Evolutionary conservation across 2,329 filamentous ascomycete species (phyloP).

Genomic region (Atkinsonella texensis): DNA sequence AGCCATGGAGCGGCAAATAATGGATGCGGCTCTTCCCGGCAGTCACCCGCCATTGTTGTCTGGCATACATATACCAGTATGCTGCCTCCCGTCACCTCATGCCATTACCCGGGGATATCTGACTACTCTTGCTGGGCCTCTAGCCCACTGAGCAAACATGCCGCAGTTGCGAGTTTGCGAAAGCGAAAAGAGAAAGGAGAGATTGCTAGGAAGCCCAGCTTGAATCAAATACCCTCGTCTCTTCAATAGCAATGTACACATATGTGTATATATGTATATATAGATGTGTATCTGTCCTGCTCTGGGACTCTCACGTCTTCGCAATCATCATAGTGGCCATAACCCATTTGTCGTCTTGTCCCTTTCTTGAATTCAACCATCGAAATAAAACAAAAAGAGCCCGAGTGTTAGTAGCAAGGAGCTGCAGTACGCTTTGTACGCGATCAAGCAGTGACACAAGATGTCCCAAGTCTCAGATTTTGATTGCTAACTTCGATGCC

Average conservation of each 20-base stretch:
- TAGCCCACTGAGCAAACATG: neutral
- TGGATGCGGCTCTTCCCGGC: neutral
- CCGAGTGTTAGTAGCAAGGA: too few relatives aligned
- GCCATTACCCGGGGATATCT: neutral
- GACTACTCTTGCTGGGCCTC: neutral
- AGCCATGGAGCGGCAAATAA: neutral
- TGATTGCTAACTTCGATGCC: neutral
- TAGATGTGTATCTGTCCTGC: neutral
- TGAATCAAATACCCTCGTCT: neutral
- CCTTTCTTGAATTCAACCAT: neutral
- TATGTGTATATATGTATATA: neutral
- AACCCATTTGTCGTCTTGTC: neutral
- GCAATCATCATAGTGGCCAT: neutral
- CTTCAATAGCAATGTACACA: neutral
- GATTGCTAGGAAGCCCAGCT: neutral
- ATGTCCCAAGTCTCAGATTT: neutral
- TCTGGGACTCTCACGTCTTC: neutral
- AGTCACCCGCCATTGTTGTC: neutral
- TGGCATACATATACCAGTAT: neutral
- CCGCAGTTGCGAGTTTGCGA: neutral
- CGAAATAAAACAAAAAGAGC: neutral
- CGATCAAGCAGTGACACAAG: neutral
- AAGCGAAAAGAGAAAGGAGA: neutral
- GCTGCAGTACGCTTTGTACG: neutral
- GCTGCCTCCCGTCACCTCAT: conserved; percentile 1